Conservation (phyloP, 495 filamentous ascomycete species). For the Podospora pseudoanserina region DNA sequence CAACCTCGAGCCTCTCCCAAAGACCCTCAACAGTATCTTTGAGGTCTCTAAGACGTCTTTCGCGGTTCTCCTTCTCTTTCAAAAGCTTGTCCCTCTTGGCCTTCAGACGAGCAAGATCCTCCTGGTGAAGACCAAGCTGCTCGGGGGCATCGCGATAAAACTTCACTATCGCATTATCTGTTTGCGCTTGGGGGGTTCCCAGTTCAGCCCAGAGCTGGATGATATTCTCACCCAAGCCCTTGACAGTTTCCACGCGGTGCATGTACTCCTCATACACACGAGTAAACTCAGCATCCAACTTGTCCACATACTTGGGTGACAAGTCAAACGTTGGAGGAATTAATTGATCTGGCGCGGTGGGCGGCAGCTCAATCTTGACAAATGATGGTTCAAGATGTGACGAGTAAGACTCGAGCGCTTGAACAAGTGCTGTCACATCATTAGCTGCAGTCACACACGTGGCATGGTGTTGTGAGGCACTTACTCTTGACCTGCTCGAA, state of each 20-base stretch:
- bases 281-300: conserved; percentile 84
- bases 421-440: conserved; percentile 66
- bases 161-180: conserved; percentile 82
- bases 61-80: conserved; percentile 91
- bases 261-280: conserved; percentile 94
- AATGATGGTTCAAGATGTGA: conserved; percentile 87
- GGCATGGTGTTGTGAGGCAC: conserved; percentile 23
- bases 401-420: conserved; percentile 91
- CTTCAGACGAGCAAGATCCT: conserved; percentile 71
- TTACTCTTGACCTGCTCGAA: conserved; percentile 93
- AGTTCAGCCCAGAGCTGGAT: conserved; percentile 95
- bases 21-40: conserved; percentile 69
- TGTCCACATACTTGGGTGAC: conserved; percentile 79
- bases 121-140: conserved; percentile 84
- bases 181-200: conserved; percentile 86
- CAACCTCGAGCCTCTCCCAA: conserved; percentile 84
- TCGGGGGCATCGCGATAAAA: conserved; percentile 85
- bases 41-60: conserved; percentile 75
- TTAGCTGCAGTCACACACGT: conserved; percentile 17
- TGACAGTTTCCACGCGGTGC: conserved; percentile 70
- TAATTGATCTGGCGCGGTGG: conserved; percentile 68
- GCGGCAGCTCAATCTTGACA: conserved; percentile 75
- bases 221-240: conserved; percentile 71
- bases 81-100: conserved; percentile 73
- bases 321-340: conserved; percentile 81